These are phyloP conservation scores for Lichina pygmaea DNA, from an alignment of 495 filamentous ascomycete species.

Conservation along the genomic window DNA sequence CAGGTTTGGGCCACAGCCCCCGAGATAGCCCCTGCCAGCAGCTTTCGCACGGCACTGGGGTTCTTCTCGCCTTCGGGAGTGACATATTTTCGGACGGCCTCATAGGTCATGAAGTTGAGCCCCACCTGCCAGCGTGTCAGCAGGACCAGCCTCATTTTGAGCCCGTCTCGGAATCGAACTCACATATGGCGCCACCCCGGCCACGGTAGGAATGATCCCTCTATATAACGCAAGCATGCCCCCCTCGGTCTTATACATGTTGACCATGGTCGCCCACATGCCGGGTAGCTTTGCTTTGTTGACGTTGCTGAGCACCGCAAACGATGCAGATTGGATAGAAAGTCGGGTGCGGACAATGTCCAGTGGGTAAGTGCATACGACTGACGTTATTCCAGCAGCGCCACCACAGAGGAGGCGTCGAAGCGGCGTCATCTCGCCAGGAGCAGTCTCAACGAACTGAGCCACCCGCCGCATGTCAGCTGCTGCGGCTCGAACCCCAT, in stretches of 20 bases:
- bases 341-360: conserved; percentile 90
- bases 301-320: conserved; percentile 35
- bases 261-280: conserved; percentile 63
- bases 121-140: conserved; percentile 34
- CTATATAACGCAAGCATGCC: conserved; percentile 64
- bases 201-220: conserved; percentile 78
- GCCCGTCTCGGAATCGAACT: conserved; percentile 8
- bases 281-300: conserved; percentile 47
- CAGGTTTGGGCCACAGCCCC: conserved; percentile 93
- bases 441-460: conserved; percentile 48
- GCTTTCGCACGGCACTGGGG: conserved; percentile 50
- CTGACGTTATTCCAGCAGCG: conserved; percentile 78
- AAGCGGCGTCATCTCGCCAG: conserved; percentile 38
- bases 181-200: conserved; percentile 88
- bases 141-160: conserved; percentile 6
- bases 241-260: conserved; percentile 80
- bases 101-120: conserved; percentile 95
- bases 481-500: neutral
- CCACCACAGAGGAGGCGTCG: conserved; percentile 64
- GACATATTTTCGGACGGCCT: conserved; percentile 56
- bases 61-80: conserved; percentile 76
- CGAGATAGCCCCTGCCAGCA: conserved; percentile 69
- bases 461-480: neutral
- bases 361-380: conserved; percentile 55
- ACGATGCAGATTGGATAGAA: conserved; percentile 89